Base-by-base conservation (phyloP, 2,329 filamentous ascomycete genomes). In the Colletotrichum scovillei region DNA sequence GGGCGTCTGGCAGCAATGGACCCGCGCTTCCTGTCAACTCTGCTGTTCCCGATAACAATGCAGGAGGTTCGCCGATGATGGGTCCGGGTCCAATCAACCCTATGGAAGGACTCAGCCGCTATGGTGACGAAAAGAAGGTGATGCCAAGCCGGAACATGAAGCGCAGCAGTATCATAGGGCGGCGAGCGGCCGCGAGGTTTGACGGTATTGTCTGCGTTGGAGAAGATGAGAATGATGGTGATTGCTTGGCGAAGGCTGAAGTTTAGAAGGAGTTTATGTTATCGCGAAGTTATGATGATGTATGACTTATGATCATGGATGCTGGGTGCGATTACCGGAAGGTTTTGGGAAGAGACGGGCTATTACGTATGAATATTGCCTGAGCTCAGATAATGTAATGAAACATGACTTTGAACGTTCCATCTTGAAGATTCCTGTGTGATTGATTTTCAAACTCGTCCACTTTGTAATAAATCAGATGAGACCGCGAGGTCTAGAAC, bases 121-220 rank as follows among this genome's bases (percentile, higher is more conserved):
- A 73, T 24, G 62, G n/a, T 22, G n/a, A 22, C 1, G 19, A 28
- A 3, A 73, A 63, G 14, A 55, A 60, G 24, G 63, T 16, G 16
- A 0, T 5, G 16, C 11, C 46, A 24, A 32, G 24, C 56, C 67
- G 60, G 19, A 63, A 49, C 49, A 60, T 62, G 67, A 73, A 67
- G 71, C 71, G 68, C 32, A 73, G 67, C 62, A 63, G 71, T 35
- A 67, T 73, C 62, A 72, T 73, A 49, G 63, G 49, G 52, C 67
- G 70, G 19, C 71, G 68, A 53, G 58, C 19, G 55, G 59, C 55
- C 55, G 65, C 59, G 1, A 68, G 56, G 9, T 30, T 46, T n/a
- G 59, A 56, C 12, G 59, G 38, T 22, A 26, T 38, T 7, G 7
- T 46, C 1, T 64, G 42, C 26, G 19, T 55, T n/a, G 30, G 35